Conservation (phyloP, 1,284 basidiomycete genomes). For the Trametes sp. region DNA sequence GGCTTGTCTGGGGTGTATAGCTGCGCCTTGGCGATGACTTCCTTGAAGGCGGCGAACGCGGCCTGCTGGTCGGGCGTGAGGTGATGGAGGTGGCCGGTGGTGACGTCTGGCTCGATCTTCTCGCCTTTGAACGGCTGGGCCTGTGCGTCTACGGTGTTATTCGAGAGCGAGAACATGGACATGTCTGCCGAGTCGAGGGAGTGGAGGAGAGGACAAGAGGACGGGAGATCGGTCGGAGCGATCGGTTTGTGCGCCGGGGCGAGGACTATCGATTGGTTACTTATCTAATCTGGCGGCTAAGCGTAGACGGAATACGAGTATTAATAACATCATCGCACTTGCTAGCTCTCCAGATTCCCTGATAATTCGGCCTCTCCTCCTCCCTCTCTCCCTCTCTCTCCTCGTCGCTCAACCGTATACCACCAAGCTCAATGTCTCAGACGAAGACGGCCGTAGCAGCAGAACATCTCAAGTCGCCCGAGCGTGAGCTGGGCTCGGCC, state of each 20-base stretch:
- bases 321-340: background rate
- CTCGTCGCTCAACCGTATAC: background rate
- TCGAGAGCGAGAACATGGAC: conserved; percentile 23
- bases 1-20: conserved; percentile 53
- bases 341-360: conserved; percentile 10
- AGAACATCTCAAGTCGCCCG: conserved; percentile 23
- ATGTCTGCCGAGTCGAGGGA: conserved; percentile 1
- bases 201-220: background rate
- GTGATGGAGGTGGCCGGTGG: conserved; percentile 62
- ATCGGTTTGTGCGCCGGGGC: background rate
- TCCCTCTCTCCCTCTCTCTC: conserved; percentile 3
- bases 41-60: conserved; percentile 60
- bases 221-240: background rate
- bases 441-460: conserved; percentile 26
- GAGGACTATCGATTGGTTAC: conserved; percentile 3
- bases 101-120: conserved; percentile 40
- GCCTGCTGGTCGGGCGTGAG: conserved; percentile 56
- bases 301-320: conserved; percentile 1
- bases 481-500: conserved; percentile 22
- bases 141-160: conserved; percentile 16
- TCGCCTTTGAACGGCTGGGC: conserved; percentile 25
- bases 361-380: conserved; percentile 16
- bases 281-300: conserved; percentile 6
- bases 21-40: conserved; percentile 52
- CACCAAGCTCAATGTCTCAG: conserved; percentile 21